Conservation (phyloP, 2,329 filamentous ascomycete species). For the Alternaria triticimaculans region DNA sequence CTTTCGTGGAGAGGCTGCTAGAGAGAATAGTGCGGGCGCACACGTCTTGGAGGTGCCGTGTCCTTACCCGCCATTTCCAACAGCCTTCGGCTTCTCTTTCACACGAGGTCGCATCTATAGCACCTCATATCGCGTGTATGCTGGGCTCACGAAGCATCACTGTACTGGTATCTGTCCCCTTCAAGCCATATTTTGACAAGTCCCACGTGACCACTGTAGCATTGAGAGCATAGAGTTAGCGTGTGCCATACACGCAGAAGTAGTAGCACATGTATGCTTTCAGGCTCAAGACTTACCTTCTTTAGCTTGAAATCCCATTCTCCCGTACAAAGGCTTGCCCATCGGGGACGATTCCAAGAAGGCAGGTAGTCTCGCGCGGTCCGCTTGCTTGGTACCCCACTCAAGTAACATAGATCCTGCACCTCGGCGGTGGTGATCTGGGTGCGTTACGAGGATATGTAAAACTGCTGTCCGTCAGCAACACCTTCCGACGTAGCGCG, state of each 20-base stretch:
- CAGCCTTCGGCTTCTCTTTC: background rate
- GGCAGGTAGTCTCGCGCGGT: constrained; percentile 47
- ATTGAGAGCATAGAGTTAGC: background rate
- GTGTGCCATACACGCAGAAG: background rate
- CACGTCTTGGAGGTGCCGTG: background rate
- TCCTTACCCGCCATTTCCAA: background rate
- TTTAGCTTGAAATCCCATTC: constrained; percentile 31
- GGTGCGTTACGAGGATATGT: constrained; percentile 44
- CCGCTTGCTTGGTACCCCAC: constrained; percentile 51
- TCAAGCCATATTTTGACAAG: constrained; percentile 35
- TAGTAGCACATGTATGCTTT: background rate
- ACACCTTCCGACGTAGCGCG: background rate
- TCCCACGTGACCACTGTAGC: constrained; percentile 29
- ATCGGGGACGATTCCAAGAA: constrained; percentile 53
- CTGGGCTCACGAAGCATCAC: constrained; percentile 39
- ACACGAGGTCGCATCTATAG: background rate
- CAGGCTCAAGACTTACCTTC: background rate
- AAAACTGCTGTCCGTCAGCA: constrained; percentile 28
- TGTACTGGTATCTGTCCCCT: constrained; percentile 37
- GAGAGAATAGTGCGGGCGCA: background rate
- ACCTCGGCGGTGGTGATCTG: constrained; percentile 51
- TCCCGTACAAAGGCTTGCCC: constrained; percentile 51
- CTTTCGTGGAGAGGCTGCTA: background rate
- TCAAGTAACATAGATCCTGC: constrained; percentile 50
- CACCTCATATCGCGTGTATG: background rate